Base-by-base conservation (phyloP, 2,329 filamentous ascomycete species). In the Aspergillus tamarii region DNA sequence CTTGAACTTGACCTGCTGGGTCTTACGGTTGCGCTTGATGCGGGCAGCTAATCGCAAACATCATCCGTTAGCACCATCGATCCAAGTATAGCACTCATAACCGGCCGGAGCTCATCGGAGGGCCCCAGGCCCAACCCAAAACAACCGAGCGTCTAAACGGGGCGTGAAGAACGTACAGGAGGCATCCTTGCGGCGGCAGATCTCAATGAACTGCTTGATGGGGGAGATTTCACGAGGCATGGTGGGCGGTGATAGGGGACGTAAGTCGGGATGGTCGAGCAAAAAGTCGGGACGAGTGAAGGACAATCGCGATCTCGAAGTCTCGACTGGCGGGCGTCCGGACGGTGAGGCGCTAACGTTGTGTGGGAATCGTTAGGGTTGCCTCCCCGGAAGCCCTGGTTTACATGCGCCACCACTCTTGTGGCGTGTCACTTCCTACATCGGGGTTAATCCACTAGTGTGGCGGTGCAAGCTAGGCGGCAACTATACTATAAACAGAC, bases 151-250 rank as follows among this genome's bases (percentile, higher is more conserved):
- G 55, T 45, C 23, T 41, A 52, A 28, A 23, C 11, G 28, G 53
- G 53, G 34, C 16, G 26, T 48, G 53, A 55, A 59, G 67, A 67
- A 94, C 93, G 80, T 92, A 99, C 95, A 97, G 82, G 92, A 96
- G 83, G 95, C 95, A 90, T 99, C 96, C 88, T 97, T 96, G 84
- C 95, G 92, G 85, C 94, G 91, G 90, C 92, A 97, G 89, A 99
- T 97, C 91, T 98, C 95, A 84, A 99, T 96, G 92, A 99, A 99
- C 89, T 97, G 83, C 82, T 99, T 98, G 89, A 98, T 98, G 83
- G 98, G 95, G 82, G 89, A 92, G 84, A 97, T 91, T 92, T 98
- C 93, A 81, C 89, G 88, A 90, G 95, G 94, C 95, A 99, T 99
- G 84, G 86, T 96, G 92, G 84, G 85, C 84, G 82, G 61, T 54